Conservation (phyloP, 805 yeast species). For the Wickerhamiella slavikovae region DNA sequence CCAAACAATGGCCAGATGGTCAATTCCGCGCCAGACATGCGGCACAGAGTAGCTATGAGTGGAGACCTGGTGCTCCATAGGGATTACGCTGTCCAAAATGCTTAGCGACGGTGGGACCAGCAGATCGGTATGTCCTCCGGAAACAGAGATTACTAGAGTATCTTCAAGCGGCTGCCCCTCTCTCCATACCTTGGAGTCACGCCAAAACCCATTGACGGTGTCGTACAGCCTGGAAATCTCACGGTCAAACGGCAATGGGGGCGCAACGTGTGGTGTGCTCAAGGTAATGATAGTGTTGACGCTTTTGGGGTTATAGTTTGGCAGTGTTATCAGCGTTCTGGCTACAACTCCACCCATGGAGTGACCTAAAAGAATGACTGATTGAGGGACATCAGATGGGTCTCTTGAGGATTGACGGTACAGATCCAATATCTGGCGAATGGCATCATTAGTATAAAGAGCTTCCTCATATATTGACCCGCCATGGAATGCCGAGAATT, state of each 20-base stretch:
- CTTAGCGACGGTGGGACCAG: conserved; percentile 85
- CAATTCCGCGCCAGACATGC: conserved; percentile 81
- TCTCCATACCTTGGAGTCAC: too few species aligned
- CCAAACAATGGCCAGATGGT: conserved; percentile 93
- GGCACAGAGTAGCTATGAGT: conserved; percentile 76
- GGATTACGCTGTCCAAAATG: conserved; percentile 46
- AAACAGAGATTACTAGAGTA: conserved; percentile 59
- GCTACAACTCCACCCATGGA: conserved; percentile 98
- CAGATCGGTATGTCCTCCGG: conserved; percentile 69
- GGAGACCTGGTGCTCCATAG: conserved; percentile 58
- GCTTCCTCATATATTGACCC: conserved; percentile 86
- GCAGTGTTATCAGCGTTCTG: conserved; percentile 59
- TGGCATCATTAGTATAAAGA: conserved; percentile 76
- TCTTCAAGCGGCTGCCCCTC: conserved; percentile 31
- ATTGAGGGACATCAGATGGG: conserved; percentile 16
- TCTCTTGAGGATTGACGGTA: too few species aligned
- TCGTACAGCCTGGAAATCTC: conserved; percentile 61
- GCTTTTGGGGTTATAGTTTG: conserved; percentile 50
- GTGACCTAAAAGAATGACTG: conserved; percentile 71
- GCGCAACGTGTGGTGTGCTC: conserved; percentile 79
- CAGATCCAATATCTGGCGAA: conserved; percentile 48
- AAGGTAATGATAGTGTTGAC: conserved; percentile 74
- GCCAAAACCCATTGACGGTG: conserved; percentile 64
- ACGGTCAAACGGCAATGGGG: conserved; percentile 87
- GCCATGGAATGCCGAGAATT: conserved; percentile 91